These are phyloP conservation scores for Pestalotiopsis sp. DNA, from an alignment of 2,329 filamentous ascomycete genomes.

Conservation along the genomic window DNA sequence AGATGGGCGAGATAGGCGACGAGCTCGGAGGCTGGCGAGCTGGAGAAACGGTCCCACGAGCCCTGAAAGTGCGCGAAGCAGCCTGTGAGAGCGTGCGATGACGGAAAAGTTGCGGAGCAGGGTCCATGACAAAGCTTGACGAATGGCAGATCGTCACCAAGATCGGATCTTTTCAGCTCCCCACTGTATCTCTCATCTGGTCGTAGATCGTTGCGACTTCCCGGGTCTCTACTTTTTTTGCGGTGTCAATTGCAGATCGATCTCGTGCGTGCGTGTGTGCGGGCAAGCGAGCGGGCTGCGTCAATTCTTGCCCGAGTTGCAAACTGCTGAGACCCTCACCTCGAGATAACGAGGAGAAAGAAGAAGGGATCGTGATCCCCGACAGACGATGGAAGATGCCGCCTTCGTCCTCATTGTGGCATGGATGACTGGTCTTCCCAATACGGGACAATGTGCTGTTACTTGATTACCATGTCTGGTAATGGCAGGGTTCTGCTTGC, in stretches of 20 bases:
- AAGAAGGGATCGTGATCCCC: neutral
- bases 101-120: conserved; percentile 5
- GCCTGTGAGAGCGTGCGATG: conserved; percentile 2
- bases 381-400: neutral
- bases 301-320: neutral
- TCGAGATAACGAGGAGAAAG: neutral
- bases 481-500: neutral
- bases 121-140: neutral
- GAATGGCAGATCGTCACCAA: conserved; percentile 2
- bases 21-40: no score
- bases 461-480: neutral
- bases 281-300: neutral
- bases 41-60: no score
- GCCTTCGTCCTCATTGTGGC: neutral
- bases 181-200: conserved; percentile 6
- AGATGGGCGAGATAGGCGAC: neutral
- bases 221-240: neutral
- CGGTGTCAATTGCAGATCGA: neutral
- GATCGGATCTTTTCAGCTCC: conserved; percentile 7
- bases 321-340: neutral
- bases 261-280: neutral
- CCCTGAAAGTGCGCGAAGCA: neutral
- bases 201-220: conserved; percentile 6
- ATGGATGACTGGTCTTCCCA: neutral
- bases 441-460: neutral